Base-by-base conservation (phyloP, 805 yeast species). In the Gaillardinia entomophila region DNA sequence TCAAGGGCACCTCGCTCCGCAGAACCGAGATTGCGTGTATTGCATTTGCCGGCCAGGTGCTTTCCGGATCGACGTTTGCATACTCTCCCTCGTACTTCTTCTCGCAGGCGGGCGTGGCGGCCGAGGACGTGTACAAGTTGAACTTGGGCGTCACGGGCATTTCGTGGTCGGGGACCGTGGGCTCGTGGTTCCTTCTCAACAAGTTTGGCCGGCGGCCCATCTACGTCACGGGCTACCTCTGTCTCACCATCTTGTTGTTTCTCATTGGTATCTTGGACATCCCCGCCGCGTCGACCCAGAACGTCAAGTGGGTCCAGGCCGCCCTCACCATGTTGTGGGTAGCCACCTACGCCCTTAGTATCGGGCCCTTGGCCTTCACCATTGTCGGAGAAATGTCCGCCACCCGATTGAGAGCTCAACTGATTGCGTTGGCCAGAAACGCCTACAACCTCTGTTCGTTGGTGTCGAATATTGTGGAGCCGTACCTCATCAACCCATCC, bases 251-350 rank as follows among this genome's bases (percentile, higher is more conserved):
- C 11, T 28, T 35, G 15, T 31, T 37, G 25, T 27, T 37, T 12
- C n/a, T 37, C 12, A 29, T 31, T 24, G 41, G 41, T 13, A 26
- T 34, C 16, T 26, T 37, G 20, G 30, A 35, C 4, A 24, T 11
- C 44, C 51, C 51, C 8, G 41, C 46, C 8, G 43, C 34, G 16
- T 36, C 41, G 28, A 31, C 41, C 4, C 16, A 36, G 10, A 37
- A 40, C 6, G 37, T 47, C 13, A 41, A 40, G 28, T 51, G 56
- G 56, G 50, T 44, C 5, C 54, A 48, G 33, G 44, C 53, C n/a
- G 54, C 39, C 13, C 24, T 51, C 13, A 44, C 51, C 10, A 34
- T 37, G 33, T 8, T 26, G 4, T 37, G 41, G 41, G 38, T 31
- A 11, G 41, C 32, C 16, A 43, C 41, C 11, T 45, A 45, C 30